Evolutionary conservation across 2,329 filamentous ascomycete species (phyloP).

Genomic region (Aureobasidium sp.): DNA sequence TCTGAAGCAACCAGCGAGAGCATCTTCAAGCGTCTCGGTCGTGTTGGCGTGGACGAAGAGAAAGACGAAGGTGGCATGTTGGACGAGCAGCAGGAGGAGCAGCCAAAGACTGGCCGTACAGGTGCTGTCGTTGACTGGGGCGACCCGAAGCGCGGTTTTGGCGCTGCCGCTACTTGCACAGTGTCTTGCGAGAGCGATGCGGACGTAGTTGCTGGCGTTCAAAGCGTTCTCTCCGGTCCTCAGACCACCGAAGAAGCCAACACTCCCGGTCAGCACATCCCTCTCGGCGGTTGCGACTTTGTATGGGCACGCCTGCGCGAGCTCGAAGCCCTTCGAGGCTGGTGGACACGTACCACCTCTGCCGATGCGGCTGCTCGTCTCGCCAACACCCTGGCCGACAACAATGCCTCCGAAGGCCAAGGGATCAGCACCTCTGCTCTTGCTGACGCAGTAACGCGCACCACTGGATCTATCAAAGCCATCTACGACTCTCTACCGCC

Average conservation of each 20-base stretch:
- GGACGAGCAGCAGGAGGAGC: conserved; percentile 34
- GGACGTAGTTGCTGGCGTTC: conserved; percentile 48
- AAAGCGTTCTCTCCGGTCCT: conserved; percentile 41
- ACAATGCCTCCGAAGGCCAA: neutral
- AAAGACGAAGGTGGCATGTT: conserved; percentile 29
- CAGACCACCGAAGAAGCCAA: neutral
- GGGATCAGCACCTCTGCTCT: conserved; percentile 25
- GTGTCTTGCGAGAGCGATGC: conserved; percentile 50
- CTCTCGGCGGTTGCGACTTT: conserved; percentile 49
- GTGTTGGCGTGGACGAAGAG: conserved; percentile 17
- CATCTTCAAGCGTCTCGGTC: conserved; percentile 70
- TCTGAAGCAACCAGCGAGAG: conserved; percentile 73
- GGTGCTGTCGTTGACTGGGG: conserved; percentile 86
- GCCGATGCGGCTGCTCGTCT: conserved; percentile 29
- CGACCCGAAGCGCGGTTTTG: conserved; percentile 57
- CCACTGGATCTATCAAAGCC: conserved; percentile 41
- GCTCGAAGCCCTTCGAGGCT: conserved; percentile 51
- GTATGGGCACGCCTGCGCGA: conserved; percentile 55
- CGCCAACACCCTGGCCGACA: conserved; percentile 4
- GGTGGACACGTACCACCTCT: conserved; percentile 46
- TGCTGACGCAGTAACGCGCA: conserved; percentile 39
- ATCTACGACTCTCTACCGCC: conserved; percentile 49
- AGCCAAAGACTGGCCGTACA: conserved; percentile 38
- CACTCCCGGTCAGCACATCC: conserved; percentile 28
- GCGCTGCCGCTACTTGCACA: conserved; percentile 45